phyloP scores from a whole-genome alignment of 2,329 filamentous ascomycete genomes.

The Paecilomyces fulvus region DNA sequence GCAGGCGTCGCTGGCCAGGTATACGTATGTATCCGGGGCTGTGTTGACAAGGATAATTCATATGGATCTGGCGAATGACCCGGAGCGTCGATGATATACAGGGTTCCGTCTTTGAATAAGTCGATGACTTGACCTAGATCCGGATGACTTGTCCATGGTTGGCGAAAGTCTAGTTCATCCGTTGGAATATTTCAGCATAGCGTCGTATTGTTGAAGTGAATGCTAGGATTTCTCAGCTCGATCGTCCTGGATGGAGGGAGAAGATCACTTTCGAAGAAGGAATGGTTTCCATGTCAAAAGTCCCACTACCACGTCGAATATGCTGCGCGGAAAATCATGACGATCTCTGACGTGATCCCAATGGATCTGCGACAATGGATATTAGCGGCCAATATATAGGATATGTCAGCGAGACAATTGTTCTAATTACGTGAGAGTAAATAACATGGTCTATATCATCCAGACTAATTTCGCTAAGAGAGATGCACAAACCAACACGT shows the following conservation, averaged over 20 bases:
- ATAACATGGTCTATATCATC: conserved; percentile 35
- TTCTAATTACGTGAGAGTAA: conserved; percentile 30
- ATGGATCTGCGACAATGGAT: conserved; percentile 26
- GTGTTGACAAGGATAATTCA: conserved; percentile 19
- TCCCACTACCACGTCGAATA: conserved; percentile 30
- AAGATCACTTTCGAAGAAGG: conserved; percentile 18
- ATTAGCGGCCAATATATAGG: not conserved
- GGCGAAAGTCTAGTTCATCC: conserved; percentile 6
- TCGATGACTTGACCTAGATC: conserved; percentile 15
- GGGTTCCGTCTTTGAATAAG: conserved; percentile 19
- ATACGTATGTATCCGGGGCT: conserved; percentile 9
- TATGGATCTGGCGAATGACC: conserved; percentile 17
- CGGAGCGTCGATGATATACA: conserved; percentile 22
- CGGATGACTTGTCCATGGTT: conserved; percentile 12
- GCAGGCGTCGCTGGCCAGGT: conserved; percentile 25
- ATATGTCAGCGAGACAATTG: not conserved
- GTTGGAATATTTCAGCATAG: conserved; percentile 2
- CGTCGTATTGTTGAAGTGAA: not conserved
- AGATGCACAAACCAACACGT: too few species aligned
- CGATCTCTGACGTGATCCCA: conserved; percentile 38
- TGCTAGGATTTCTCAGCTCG: conserved; percentile 13
- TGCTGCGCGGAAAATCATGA: conserved; percentile 26
- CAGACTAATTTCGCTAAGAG: too few species aligned
- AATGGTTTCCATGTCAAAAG: conserved; percentile 11
- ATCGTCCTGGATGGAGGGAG: conserved; percentile 14